phyloP scores from a whole-genome alignment of 2,329 filamentous ascomycete genomes.

The Thermomyces lanuginosus region DNA sequence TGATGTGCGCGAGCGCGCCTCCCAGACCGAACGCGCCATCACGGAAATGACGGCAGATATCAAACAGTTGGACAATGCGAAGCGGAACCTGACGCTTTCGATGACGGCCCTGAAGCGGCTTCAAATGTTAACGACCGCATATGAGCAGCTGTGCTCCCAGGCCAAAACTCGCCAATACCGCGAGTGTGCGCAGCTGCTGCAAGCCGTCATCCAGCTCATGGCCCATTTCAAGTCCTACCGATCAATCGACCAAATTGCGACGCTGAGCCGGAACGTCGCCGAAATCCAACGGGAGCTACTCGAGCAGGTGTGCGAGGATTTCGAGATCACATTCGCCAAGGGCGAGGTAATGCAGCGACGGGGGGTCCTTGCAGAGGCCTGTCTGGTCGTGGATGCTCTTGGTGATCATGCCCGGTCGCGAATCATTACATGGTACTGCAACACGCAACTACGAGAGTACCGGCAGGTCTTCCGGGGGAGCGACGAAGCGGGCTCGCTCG shows the following conservation, averaged over 20 bases:
- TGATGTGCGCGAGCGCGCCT: slow-evolving; percentile 70
- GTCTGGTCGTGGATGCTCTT: slow-evolving; percentile 83
- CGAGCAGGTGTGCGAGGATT: slow-evolving; percentile 98
- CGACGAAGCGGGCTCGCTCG: slow-evolving; percentile 86
- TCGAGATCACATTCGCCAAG: slow-evolving; percentile 87
- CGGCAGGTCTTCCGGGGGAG: slow-evolving; percentile 89
- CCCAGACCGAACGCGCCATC: slow-evolving; percentile 87
- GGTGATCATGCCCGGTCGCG: slow-evolving; percentile 71
- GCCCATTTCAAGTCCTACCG: slow-evolving; percentile 96
- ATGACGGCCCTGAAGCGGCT: slow-evolving; percentile 96
- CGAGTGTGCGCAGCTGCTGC: slow-evolving; percentile 82
- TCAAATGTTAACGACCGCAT: slow-evolving; percentile 98
- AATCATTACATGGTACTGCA: slow-evolving; percentile 92
- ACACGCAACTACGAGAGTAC: slow-evolving; percentile 90
- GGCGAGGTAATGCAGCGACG: slow-evolving; percentile 58
- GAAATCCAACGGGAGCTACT: slow-evolving; percentile 83
- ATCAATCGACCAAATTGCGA: slow-evolving; percentile 94
- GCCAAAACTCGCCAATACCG: slow-evolving; percentile 78
- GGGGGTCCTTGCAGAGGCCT: slow-evolving; percentile 65
- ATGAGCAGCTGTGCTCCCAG: slow-evolving; percentile 77
- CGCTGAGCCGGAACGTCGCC: slow-evolving; percentile 76
- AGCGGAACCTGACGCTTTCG: slow-evolving; percentile 85
- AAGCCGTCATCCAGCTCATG: slow-evolving; percentile 94
- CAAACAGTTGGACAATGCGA: slow-evolving; percentile 89
- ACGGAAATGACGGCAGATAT: slow-evolving; percentile 99